A percentile compares a stretch with the other conserved stretches of the same genome.
Evolutionary conservation across 345 rosid species (phyloP).

Genomic region (Camelina sativa): DNA sequence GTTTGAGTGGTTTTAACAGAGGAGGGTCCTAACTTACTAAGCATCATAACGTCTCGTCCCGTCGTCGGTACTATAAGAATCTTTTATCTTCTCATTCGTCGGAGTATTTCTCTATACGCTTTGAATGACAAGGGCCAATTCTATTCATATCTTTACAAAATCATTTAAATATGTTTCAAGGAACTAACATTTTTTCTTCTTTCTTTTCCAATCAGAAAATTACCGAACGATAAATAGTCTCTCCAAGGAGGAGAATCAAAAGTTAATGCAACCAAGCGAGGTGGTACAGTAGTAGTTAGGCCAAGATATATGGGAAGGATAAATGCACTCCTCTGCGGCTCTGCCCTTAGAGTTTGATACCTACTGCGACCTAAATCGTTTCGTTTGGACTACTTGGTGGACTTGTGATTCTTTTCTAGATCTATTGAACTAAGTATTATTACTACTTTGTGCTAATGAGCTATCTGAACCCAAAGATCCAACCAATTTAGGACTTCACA

Average conservation of each 20-base stretch:
- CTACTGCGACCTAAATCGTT: neutral
- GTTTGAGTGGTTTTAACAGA: constrained; percentile 2
- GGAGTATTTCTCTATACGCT: neutral
- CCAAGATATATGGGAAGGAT: too few species aligned
- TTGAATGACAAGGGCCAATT: neutral
- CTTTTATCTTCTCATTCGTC: neutral
- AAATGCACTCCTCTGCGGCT: too few species aligned
- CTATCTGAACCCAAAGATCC: neutral
- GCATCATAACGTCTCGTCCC: neutral
- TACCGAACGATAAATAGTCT: neutral
- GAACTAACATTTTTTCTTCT: neutral
- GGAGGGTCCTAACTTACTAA: too few species aligned
- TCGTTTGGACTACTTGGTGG: neutral
- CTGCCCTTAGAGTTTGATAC: too few species aligned
- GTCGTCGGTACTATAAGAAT: neutral
- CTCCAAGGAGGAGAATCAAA: neutral
- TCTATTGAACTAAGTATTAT: neutral
- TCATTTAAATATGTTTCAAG: neutral
- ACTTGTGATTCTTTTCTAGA: neutral
- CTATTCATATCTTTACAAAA: neutral
- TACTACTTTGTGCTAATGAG: neutral
- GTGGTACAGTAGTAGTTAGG: too few species aligned
- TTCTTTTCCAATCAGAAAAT: neutral
- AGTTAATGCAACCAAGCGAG: too few species aligned
- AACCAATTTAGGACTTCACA: constrained; percentile 13